phyloP scores from a whole-genome alignment of 116 monocot genomes.

The Thalassia testudinum region DNA sequence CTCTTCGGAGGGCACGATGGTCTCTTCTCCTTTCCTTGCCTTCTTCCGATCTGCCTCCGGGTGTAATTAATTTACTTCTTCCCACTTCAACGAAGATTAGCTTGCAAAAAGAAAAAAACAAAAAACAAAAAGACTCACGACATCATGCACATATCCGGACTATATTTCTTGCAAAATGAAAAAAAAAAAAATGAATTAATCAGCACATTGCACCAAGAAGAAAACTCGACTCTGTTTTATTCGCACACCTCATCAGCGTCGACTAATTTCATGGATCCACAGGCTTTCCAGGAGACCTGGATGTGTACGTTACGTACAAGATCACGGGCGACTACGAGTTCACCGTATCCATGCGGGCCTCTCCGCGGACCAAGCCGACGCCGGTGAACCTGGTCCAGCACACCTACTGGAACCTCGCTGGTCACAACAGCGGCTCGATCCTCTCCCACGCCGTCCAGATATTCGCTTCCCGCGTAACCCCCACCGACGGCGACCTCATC shows the following conservation, averaged over 20 bases:
- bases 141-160: no score
- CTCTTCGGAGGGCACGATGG: no score
- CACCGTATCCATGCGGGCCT: slow-evolving; percentile 43
- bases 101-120: no score
- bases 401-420: slow-evolving; percentile 80
- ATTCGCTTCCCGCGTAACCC: slow-evolving; percentile 57
- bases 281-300: slow-evolving; percentile 82
- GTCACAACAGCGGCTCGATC: slow-evolving; percentile 42
- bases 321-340: slow-evolving; percentile 29
- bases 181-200: no score
- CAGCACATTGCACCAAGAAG: not conserved
- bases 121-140: no score
- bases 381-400: slow-evolving; percentile 82
- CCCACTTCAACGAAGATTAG: no score
- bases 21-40: no score
- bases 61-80: no score
- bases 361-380: slow-evolving; percentile 39
- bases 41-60: no score
- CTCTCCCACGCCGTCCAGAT: slow-evolving; percentile 55
- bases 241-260: no score
- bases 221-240: not conserved
- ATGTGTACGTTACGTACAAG: slow-evolving; percentile 72
- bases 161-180: no score
- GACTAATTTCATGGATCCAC: not conserved
- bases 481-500: slow-evolving; percentile 30